These are phyloP conservation scores for Sherardia arvensis DNA, from an alignment of 257 asterid species.

Conservation along the genomic window DNA sequence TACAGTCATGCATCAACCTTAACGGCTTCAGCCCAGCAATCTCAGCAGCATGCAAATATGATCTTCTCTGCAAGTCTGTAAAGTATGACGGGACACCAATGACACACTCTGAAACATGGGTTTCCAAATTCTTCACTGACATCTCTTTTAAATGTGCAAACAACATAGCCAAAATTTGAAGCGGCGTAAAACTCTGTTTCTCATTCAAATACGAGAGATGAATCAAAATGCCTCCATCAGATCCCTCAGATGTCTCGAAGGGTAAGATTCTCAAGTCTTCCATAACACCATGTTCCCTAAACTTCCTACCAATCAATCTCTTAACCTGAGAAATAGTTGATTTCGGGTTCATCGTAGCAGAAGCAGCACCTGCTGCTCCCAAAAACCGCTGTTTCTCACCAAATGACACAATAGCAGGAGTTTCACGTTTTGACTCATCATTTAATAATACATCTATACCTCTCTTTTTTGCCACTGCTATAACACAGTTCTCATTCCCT, in stretches of 20 bases:
- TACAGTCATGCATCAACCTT: constrained; percentile 87
- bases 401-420: constrained; percentile 79
- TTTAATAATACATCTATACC: constrained; percentile 84
- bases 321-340: constrained; percentile 88
- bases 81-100: constrained; percentile 79
- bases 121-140: constrained; percentile 67
- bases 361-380: constrained; percentile 89
- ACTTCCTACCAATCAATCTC: constrained; percentile 72
- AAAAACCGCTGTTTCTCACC: constrained; percentile 92
- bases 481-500: constrained; percentile 92
- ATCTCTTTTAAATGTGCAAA: constrained; percentile 69
- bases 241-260: constrained; percentile 63
- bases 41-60: constrained; percentile 80
- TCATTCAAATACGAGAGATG: constrained; percentile 56
- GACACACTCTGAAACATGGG: constrained; percentile 55
- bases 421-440: constrained; percentile 87
- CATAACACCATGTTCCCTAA: constrained; percentile 54
- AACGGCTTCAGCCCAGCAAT: constrained; percentile 75
- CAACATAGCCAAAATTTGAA: constrained; percentile 80
- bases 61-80: constrained; percentile 81
- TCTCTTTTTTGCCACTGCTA: constrained; percentile 73
- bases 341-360: constrained; percentile 84
- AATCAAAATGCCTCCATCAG: constrained; percentile 72
- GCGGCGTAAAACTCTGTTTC: constrained; percentile 57
- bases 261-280: constrained; percentile 64